Base-by-base conservation (phyloP, 2,329 filamentous ascomycete genomes). In the Xylariomycetidae sp. region DNA sequence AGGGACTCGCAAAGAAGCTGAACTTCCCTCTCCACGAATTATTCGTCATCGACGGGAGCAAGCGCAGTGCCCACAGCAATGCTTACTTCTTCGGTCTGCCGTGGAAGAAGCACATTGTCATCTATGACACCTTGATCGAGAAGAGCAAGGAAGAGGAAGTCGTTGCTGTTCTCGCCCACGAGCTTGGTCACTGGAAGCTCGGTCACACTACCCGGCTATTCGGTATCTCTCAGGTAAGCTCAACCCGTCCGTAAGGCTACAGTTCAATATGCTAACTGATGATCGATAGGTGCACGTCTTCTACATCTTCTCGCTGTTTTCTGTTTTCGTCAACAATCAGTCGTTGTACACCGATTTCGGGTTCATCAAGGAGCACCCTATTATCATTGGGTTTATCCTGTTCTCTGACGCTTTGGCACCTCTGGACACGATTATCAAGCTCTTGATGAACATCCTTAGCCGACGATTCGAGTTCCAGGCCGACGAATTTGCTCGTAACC, bases 21-120 rank as follows among this genome's bases (percentile, higher is more conserved):
- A 79, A 90, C 43, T 98, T 98, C 64, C 92, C 92, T 2, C 80
- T 98, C 19, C 79, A 84, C 43, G 88, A 96, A 56, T 74, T 98
- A 27, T 87, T 94, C 56, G 89, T 96, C 53, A 98, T 98, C 53
- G 86, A 94, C 57, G 87, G 86, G 31, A 89, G 83, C 67, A 90
- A 90, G 69, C 76, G 86, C 49, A 87, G 82, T 56, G 83, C 85
- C 16, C 86, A 94, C 65, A 88, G 82, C 65, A 94, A 94, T 55
- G 85, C 86, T 14, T 94, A 93, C 64, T 98, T 98, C 68, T 95
- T 93, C 52, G 92, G 92, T 40, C 76, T 98, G 35, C 92, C 92
- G 25, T 98, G 90, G 89, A 95, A 95, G 76, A 96, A 96, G 76
- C 93, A 96, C 69, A 98, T 98, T 68, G 92, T 98, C 54, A 93